Percentiles rank a stretch among this genome's conserved stretches.
phyloP scores from a whole-genome alignment of 2,329 filamentous ascomycete genomes.

The Ilyonectria sp. region DNA sequence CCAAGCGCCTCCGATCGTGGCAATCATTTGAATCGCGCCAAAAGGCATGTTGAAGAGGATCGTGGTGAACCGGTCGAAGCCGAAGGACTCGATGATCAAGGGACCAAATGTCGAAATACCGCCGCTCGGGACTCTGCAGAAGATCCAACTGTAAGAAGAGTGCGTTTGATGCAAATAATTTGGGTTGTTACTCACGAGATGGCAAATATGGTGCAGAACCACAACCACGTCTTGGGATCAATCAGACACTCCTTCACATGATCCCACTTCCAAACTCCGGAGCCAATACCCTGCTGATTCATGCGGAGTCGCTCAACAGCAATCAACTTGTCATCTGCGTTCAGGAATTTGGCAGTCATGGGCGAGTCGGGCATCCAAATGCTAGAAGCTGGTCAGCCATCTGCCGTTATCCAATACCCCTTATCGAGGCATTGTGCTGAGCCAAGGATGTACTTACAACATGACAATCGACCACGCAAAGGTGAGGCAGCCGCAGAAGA shows the following conservation, averaged over 20 bases:
- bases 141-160: background rate
- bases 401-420: too few species aligned
- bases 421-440: background rate
- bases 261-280: conserved; percentile 58
- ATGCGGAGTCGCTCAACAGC: conserved; percentile 70
- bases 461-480: conserved; percentile 64
- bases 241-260: conserved; percentile 57
- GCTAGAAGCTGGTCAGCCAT: background rate
- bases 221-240: conserved; percentile 61
- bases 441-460: conserved; percentile 48
- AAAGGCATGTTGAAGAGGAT: conserved; percentile 75
- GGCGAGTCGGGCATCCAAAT: conserved; percentile 76
- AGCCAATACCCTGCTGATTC: conserved; percentile 63
- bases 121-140: conserved; percentile 63
- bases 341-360: conserved; percentile 71
- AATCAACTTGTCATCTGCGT: conserved; percentile 68
- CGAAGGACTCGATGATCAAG: conserved; percentile 71
- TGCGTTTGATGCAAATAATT: accelerated
- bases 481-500: conserved; percentile 56
- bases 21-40: conserved; percentile 71
- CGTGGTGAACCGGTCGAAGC: conserved; percentile 68
- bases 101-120: conserved; percentile 73
- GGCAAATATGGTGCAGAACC: conserved; percentile 62
- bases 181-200: conserved; percentile 60
- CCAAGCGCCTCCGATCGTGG: conserved; percentile 71